These are phyloP conservation scores for Lichina pygmaea DNA, from an alignment of 495 filamentous ascomycete genomes.

Conservation along the genomic window DNA sequence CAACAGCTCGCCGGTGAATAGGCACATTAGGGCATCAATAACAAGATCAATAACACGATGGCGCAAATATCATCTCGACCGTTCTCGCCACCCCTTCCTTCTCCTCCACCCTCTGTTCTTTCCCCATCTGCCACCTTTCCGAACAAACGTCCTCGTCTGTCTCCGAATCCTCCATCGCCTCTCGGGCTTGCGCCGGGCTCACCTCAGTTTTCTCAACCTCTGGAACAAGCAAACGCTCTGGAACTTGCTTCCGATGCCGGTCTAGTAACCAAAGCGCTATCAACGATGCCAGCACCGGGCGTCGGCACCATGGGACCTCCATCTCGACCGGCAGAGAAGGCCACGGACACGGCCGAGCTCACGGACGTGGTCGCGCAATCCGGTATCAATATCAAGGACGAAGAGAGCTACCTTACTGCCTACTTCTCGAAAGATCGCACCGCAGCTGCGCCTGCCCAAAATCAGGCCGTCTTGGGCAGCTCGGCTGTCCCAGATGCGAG, in stretches of 20 bases:
- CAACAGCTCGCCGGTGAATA: no score
- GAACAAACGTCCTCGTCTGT: conserved; percentile 40
- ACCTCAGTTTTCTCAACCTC: conserved; percentile 17
- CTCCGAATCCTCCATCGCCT: conserved; percentile 29
- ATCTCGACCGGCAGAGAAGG: conserved; percentile 38
- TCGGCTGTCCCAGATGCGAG: conserved; percentile 4
- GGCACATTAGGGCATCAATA: no score
- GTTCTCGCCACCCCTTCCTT: conserved; percentile 26
- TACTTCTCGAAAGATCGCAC: conserved; percentile 16
- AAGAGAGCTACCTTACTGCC: conserved; percentile 43
- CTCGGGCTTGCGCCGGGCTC: conserved; percentile 15
- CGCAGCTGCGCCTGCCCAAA: conserved; percentile 7
- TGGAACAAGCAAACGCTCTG: background rate
- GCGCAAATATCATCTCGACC: conserved; percentile 25
- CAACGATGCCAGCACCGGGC: conserved; percentile 8
- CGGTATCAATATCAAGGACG: conserved; percentile 60
- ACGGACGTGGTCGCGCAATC: conserved; percentile 54
- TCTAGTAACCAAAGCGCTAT: conserved; percentile 1
- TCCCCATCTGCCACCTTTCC: conserved; percentile 18
- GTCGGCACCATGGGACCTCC: conserved; percentile 56
- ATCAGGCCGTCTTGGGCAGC: conserved; percentile 2
- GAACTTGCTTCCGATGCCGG: background rate
- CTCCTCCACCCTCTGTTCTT: conserved; percentile 21
- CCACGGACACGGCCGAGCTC: conserved; percentile 40
- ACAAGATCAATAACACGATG: conserved; percentile 4